A percentile compares a stretch with the other conserved stretches of the same genome.
Evolutionary conservation across 148 eudicot genomes (phyloP).

Genomic region (Fagopyrum homotropicum): DNA sequence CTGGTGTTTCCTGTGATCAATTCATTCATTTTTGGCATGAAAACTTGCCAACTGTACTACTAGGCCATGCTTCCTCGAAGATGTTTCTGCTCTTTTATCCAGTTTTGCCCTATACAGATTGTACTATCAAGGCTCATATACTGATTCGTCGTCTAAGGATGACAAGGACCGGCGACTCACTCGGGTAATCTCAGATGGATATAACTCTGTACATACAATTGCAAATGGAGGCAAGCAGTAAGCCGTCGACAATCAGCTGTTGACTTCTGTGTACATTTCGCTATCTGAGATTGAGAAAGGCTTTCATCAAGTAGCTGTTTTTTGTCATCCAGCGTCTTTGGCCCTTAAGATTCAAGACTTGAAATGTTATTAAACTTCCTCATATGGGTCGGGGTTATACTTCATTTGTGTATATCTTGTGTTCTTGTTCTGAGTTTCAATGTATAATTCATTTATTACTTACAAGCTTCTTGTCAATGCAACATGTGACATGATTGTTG

Average conservation of each 20-base stretch:
- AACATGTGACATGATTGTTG: background rate
- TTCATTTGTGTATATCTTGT: slow-evolving; percentile 2
- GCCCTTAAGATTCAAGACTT: background rate
- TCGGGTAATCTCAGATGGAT: slow-evolving; percentile 1
- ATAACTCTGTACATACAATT: background rate
- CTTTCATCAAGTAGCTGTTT: background rate
- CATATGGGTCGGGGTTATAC: background rate
- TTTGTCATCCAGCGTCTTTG: background rate
- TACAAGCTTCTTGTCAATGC: background rate
- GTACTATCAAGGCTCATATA: background rate
- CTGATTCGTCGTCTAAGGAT: background rate
- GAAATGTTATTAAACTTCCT: background rate
- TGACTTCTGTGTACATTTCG: slow-evolving; percentile 3
- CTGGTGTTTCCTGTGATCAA: slow-evolving; percentile 5
- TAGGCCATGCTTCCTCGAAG: background rate
- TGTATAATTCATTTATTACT: background rate
- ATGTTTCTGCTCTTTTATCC: background rate
- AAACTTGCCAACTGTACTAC: background rate
- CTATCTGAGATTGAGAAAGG: background rate
- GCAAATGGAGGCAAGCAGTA: slow-evolving; percentile 4
- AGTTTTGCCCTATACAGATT: background rate
- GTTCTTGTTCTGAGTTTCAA: background rate
- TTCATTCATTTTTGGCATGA: slow-evolving; percentile 1
- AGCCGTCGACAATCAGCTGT: slow-evolving; percentile 7
- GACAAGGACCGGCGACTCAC: background rate